Base-by-base conservation (phyloP, 2,329 filamentous ascomycete genomes). In the Sclerotinia spermophila region DNA sequence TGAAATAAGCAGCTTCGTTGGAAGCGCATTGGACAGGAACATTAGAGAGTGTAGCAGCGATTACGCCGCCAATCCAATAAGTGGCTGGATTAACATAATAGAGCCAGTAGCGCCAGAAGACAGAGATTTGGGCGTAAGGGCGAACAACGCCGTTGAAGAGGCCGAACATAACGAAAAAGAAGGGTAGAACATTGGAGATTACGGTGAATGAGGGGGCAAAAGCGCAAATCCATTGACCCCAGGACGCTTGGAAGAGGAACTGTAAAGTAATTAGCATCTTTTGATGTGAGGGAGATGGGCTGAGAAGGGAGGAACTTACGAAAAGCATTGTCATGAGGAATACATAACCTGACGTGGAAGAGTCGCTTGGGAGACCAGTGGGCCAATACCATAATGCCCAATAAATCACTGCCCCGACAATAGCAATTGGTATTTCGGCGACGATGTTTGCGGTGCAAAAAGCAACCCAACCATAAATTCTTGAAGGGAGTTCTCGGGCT, bases 251-350 rank as follows among this genome's bases (percentile, higher is more conserved):
- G 62, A 70, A 67, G 15, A 70, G 53, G 60, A 70, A 58, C 64
- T 70, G 7, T 10, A 27, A 15, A 38, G 24, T 15, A 1, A 27
- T 70, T 67, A 59, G 68, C 44, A 17, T 24, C 1, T 38, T 44
- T n/a, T 44, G 19, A 65, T 30, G n/a, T 17, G n/a, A 7, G 1
- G 71, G 58, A 27, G 53, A 42, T 11, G 51, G 6, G 8, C 42
- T 21, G 19, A 27, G 1, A 62, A 45, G 40, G 19, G 10, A 40
- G 5, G 4, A 10, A 72, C 75, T 71, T 71, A 75, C 74, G 82
- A 94, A 94, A 0, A 95, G 84, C 77, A 94, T 82, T 0, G 87
- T 87, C 90, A 96, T 94, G 38, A 95, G 81, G 82, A 91, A 95
- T 24, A 90, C 86, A 79, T 94, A 95, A 19, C 92, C 92, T 0